Base-by-base conservation (phyloP, 208 protist species). In the Novymonas esmeraldas region DNA sequence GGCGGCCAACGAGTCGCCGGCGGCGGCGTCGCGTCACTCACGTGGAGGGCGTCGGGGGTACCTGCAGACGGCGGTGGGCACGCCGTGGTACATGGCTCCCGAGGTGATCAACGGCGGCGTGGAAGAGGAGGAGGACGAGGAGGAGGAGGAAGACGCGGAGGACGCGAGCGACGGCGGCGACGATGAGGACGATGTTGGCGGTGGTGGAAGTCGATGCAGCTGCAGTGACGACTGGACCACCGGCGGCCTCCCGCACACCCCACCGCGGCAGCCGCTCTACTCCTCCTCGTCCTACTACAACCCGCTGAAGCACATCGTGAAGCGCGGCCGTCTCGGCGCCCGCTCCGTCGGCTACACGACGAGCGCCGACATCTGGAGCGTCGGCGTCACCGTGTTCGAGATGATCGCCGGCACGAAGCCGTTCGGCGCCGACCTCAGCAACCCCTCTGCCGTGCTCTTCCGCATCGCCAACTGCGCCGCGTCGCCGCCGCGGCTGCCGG, bases 61-160 rank as follows among this genome's bases (percentile, higher is more conserved):
- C 46, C 85, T 95, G 81, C 70, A 84, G 52, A 95, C 90, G 20
- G 82, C 83, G 6, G 89, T 92, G 34, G 94, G 94, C 33, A 98
- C 94, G 36, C 89, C 92, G 45, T 95, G 84, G 87, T 97, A 95
- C 74, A 98, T 98, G 88, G 91, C 94, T 2, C 94, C 94, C 1
- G 94, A 98, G 68, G 89, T 97, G 2, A 83, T 97, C 16, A 76
- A 80, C 51, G 85, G 84, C 14, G 80, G 71, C 13, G 70, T 60
- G 0, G 73, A 80, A 0, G 81, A 84, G 2, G 78, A 89, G 4
- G 64, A 76, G 14, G 79, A 84, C 0, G 70, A 70, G 11, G 74
- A 73, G 13, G 56, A 61, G 10, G 62, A 42, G 0, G 36, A 49
- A 3, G 41, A n/a, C 0, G 56, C 33, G 7, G 52, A 14, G 18